Evolutionary conservation across 805 yeast genomes (phyloP), one percentile per base, ranked within the genome.

Genomic region (Yarrowia sp.): DNA sequence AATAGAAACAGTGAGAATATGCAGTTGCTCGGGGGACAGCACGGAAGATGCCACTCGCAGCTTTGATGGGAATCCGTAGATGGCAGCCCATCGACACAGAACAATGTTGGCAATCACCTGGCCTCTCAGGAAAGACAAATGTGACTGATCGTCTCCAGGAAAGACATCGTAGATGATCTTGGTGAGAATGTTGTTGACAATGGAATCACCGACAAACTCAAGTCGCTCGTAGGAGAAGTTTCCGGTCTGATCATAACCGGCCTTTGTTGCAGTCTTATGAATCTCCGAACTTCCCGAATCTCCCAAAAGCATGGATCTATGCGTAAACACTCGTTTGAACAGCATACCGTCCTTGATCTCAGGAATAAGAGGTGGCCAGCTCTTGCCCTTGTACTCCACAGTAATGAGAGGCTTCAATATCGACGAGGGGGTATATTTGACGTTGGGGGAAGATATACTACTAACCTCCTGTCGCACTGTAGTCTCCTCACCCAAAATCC

Each of bases 121-220:
- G 12, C 92, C 80, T 71, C 98, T 83, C 58, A 89, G 76, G 44
- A 80, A 80, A 0, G 97, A 85, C 67, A 93, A 75, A 41, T 85
- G 86, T 38, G 98, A 98, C 79, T 95, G 98, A 24, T 85, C 78
- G 48, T 86, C 87, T 48, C 80, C 76, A 0, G 96, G 95, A 70
- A 87, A 89, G 64, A 81, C 75, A 28, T 83, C 80, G 70, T 81
- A 91, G 17, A 90, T 79, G 44, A 92, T 80, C 66, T 82, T 77
- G 0, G 97, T 87, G 63, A 89, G 85, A n/a, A 87, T 78, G 63
- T 82, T 82, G 71, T 90, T 89, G 66, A 93, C 77, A 21, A 91
- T 83, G 0, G 98, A 86, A 76, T 93, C 98, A 16, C 98, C 98
- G 48, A 90, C 77, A 72, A 91, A 93, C 77, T 93, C 98, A 22